phyloP scores from a whole-genome alignment of 2,329 filamentous ascomycete genomes.

The Penicillium italicum region DNA sequence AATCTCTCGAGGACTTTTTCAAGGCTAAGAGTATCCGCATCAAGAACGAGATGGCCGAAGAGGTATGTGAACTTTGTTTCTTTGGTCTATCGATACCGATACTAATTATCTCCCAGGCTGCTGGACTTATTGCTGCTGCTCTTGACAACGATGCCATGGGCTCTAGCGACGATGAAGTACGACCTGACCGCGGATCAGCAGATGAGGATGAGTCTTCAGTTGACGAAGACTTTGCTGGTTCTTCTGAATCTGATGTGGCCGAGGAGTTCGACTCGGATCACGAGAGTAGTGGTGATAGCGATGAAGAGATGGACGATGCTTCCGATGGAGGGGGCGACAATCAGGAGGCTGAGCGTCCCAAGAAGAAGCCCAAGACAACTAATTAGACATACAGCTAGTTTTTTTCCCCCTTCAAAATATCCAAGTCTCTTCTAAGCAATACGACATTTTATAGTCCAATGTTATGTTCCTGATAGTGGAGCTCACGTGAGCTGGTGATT shows the following conservation, averaged over 20 bases:
- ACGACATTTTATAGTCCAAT: neutral
- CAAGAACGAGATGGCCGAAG: constrained; percentile 98
- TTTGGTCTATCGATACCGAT: neutral
- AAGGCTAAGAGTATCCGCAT: constrained; percentile 90
- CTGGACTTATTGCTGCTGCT: constrained; percentile 68
- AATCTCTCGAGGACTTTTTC: constrained; percentile 95
- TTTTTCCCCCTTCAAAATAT: constrained; percentile 6
- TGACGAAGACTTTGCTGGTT: constrained; percentile 92
- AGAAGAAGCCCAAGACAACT: constrained; percentile 59
- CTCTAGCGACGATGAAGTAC: constrained; percentile 74
- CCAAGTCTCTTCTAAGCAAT: neutral
- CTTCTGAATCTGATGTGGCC: constrained; percentile 90
- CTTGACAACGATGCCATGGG: constrained; percentile 77
- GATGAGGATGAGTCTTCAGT: constrained; percentile 95
- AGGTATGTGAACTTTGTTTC: constrained; percentile 56
- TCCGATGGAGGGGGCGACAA: constrained; percentile 33
- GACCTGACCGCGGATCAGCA: constrained; percentile 78
- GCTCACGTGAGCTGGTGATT: constrained; percentile 17
- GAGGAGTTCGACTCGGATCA: constrained; percentile 94
- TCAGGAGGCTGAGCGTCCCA: constrained; percentile 55
- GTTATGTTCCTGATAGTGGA: constrained; percentile 15
- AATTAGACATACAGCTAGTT: constrained; percentile 29
- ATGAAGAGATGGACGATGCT: constrained; percentile 56
- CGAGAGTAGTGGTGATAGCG: constrained; percentile 72
- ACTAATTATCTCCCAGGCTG: constrained; percentile 44